Base-by-base conservation (phyloP, 306 rosid species). In the Vicia sativa region DNA sequence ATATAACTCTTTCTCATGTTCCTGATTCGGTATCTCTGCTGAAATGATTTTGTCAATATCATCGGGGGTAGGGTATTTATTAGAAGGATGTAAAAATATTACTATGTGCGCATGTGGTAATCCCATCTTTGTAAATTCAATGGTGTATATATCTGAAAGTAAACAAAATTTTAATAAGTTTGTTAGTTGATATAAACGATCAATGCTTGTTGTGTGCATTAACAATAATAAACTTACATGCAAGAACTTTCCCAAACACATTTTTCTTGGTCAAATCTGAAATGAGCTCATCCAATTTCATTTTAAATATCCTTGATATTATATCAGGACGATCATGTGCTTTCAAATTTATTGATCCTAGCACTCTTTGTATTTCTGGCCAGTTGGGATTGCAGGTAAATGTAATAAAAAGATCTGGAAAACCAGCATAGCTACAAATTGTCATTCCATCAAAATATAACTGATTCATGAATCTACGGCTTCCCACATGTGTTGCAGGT, bases 311-410 rank as follows among this genome's bases (percentile, higher is more conserved):
- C n/a, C 58, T 52, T 52, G 31, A 21, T 52, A 52, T 21, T 21
- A 52, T 52, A 19, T 52, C 58, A 21, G 58, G 58, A 52, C 58
- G 58, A 52, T 52, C 58, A 52, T 52, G 14, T 52, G 58, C 14
- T 52, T 52, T 52, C 58, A 52, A 52, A 52, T 52, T 52, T 21
- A 52, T 21, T 2, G 58, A 11, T 21, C 58, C 31, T 52, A 52
- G n/a, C 58, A 52, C 58, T 52, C 58, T 52, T 52, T 52, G 58
- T 4, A 52, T 52, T 52, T 52, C 58, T 21, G 58, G 58, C 58
- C 58, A 52, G n/a, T 52, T 52, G 14, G 31, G 58, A 52, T 52
- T 52, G 13, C 58, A 52, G 8, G 58, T 52, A 52, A 52, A 52
- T 52, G 58, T 52, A 52, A 52, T 52, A 28, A 52, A 52, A 21